Evolutionary conservation across 768 basidiomycete genomes (phyloP).

Genomic region (Fomitopsis serialis): DNA sequence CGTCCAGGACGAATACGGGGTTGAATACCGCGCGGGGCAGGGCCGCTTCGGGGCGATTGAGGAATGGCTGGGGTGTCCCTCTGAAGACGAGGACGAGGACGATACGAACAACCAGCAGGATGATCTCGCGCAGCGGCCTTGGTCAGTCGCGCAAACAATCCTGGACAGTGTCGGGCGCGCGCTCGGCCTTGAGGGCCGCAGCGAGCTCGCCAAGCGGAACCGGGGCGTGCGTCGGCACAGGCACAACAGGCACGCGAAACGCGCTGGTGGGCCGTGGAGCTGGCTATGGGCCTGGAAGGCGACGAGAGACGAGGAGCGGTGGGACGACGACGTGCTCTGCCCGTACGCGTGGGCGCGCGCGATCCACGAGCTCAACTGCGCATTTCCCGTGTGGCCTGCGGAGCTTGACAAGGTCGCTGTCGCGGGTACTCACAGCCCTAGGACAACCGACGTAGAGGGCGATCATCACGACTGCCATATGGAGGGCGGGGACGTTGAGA

Average conservation of each 20-base stretch:
- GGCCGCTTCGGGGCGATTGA: conserved; percentile 25
- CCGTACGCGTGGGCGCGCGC: conserved; percentile 76
- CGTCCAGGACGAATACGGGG: conserved; percentile 1
- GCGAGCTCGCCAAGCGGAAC: conserved; percentile 1
- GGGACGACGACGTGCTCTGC: conserved; percentile 60
- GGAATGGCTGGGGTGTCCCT: conserved; percentile 69
- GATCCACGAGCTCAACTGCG: conserved; percentile 76
- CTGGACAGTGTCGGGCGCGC: neutral
- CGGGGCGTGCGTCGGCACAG: conserved; percentile 1
- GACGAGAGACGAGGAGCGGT: conserved; percentile 19
- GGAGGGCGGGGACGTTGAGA: conserved; percentile 7
- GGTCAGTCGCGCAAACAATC: neutral
- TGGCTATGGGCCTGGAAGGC: conserved; percentile 2
- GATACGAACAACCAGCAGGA: neutral
- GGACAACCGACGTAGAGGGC: too few species aligned
- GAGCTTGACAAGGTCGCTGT: conserved; percentile 47
- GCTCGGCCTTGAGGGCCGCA: neutral
- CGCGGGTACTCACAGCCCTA: neutral
- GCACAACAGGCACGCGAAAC: neutral
- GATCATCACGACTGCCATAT: conserved; percentile 6
- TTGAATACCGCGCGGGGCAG: neutral
- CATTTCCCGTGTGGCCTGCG: conserved; percentile 66
- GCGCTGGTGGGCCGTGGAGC: neutral
- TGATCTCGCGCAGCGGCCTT: neutral
- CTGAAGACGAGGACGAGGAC: conserved; percentile 8